Conservation (phyloP, 2,329 filamentous ascomycete species). For the Coniochaeta prunicola region DNA sequence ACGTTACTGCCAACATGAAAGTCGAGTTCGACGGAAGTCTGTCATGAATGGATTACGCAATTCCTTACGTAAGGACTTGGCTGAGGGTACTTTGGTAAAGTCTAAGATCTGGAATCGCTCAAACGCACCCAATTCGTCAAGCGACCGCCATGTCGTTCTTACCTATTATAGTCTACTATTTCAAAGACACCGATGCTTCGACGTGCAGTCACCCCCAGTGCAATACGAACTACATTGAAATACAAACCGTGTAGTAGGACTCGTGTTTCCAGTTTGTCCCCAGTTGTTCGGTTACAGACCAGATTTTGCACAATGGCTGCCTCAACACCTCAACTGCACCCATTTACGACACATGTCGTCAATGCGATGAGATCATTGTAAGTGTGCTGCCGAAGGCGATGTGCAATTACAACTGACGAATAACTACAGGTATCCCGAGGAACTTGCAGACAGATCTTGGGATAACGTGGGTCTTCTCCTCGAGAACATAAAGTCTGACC, state of each 20-base stretch:
- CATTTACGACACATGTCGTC: slow-evolving; percentile 3
- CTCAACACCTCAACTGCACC: background rate
- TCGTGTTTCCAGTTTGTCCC: background rate
- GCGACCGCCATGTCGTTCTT: no score
- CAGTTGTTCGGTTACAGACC: background rate
- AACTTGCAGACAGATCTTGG: slow-evolving; percentile 81
- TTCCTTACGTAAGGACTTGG: no score
- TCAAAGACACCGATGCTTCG: background rate
- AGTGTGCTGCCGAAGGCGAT: slow-evolving; percentile 20
- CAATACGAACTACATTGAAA: background rate
- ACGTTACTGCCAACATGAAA: no score
- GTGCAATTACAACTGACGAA: background rate
- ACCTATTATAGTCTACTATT: no score
- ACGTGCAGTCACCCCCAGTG: background rate
- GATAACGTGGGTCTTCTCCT: slow-evolving; percentile 90
- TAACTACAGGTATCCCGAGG: slow-evolving; percentile 69
- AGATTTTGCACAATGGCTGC: background rate
- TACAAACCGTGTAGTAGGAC: background rate
- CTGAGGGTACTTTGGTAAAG: no score
- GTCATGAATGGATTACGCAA: no score
- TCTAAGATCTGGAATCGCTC: no score
- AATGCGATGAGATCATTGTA: slow-evolving; percentile 32
- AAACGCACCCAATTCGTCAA: no score
- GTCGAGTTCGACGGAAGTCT: no score
- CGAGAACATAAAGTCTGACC: slow-evolving; percentile 29